Evolutionary conservation across 2,329 filamentous ascomycete genomes (phyloP).

Genomic region (Alternaria incomplexa): DNA sequence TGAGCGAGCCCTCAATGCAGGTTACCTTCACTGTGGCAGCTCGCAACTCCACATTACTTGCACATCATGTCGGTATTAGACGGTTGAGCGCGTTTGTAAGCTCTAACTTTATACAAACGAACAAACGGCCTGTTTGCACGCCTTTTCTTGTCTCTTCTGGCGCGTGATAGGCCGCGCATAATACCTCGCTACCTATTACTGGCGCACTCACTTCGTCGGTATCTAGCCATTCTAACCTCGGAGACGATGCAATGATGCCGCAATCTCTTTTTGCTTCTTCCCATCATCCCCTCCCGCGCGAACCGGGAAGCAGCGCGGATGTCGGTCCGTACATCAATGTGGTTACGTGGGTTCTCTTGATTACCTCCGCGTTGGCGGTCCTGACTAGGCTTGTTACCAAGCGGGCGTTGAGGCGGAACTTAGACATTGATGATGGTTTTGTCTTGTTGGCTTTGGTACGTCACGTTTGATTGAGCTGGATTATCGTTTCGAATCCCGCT

Average conservation of each 20-base stretch:
- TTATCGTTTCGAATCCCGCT: background rate
- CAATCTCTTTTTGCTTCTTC: constrained; percentile 21
- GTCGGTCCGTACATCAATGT: constrained; percentile 45
- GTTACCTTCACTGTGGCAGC: constrained; percentile 5
- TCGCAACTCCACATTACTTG: constrained; percentile 25
- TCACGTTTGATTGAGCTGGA: background rate
- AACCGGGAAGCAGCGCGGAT: constrained; percentile 35
- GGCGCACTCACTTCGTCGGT: constrained; percentile 7
- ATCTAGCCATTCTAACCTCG: constrained; percentile 10
- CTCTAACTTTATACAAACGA: constrained; percentile 3
- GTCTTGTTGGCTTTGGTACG: constrained; percentile 42
- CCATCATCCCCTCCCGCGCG: constrained; percentile 32
- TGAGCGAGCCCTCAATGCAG: constrained; percentile 13
- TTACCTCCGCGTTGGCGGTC: constrained; percentile 42
- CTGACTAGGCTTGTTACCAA: constrained; percentile 44
- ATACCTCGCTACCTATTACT: background rate
- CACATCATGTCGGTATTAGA: constrained; percentile 20
- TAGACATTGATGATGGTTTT: constrained; percentile 45
- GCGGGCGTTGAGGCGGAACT: constrained; percentile 36
- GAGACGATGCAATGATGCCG: constrained; percentile 38
- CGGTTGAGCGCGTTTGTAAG: background rate
- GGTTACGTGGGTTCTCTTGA: constrained; percentile 44
- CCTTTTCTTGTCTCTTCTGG: background rate
- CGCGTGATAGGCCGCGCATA: background rate
- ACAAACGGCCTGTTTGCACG: constrained; percentile 8